phyloP scores from a whole-genome alignment of 495 filamentous ascomycete species.

The Aspergillus campestris region DNA sequence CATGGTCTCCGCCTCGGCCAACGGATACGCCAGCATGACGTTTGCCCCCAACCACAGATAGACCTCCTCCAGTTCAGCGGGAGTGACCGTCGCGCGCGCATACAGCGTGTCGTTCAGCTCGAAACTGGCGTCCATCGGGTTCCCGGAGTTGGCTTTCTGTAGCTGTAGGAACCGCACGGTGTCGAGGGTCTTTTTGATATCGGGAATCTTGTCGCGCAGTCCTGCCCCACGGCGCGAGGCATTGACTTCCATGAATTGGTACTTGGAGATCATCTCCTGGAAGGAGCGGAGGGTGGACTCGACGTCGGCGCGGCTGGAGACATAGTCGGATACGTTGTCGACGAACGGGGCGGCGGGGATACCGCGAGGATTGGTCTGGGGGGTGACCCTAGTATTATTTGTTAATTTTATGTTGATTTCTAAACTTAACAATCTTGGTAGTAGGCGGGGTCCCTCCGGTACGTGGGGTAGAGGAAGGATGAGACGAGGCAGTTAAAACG shows the following conservation, averaged over 20 bases:
- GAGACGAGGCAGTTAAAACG: no score
- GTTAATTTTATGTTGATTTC: neutral
- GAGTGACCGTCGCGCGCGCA: slow-evolving; percentile 72
- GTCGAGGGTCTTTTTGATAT: slow-evolving; percentile 96
- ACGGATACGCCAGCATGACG: slow-evolving; percentile 92
- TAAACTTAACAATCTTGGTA: neutral
- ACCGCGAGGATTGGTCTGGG: slow-evolving; percentile 75
- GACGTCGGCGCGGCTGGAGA: slow-evolving; percentile 76
- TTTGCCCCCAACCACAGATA: slow-evolving; percentile 97
- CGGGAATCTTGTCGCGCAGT: slow-evolving; percentile 89
- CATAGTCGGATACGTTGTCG: slow-evolving; percentile 93
- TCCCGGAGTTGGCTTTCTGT: slow-evolving; percentile 16
- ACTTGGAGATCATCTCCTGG: slow-evolving; percentile 99
- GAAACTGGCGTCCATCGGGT: slow-evolving; percentile 73
- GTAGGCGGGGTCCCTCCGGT: neutral
- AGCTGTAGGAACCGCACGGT: slow-evolving; percentile 75
- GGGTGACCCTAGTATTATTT: slow-evolving; percentile 14
- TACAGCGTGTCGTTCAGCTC: slow-evolving; percentile 95
- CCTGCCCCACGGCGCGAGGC: slow-evolving; percentile 73
- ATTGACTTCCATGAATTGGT: slow-evolving; percentile 99
- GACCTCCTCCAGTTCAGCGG: slow-evolving; percentile 83
- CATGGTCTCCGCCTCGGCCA: slow-evolving; percentile 75
- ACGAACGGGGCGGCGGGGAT: slow-evolving; percentile 94
- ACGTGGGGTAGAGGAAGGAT: neutral
- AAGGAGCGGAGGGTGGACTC: slow-evolving; percentile 85